These are phyloP conservation scores for Quercus lobata DNA, from an alignment of 331 rosid species.

Conservation along the genomic window DNA sequence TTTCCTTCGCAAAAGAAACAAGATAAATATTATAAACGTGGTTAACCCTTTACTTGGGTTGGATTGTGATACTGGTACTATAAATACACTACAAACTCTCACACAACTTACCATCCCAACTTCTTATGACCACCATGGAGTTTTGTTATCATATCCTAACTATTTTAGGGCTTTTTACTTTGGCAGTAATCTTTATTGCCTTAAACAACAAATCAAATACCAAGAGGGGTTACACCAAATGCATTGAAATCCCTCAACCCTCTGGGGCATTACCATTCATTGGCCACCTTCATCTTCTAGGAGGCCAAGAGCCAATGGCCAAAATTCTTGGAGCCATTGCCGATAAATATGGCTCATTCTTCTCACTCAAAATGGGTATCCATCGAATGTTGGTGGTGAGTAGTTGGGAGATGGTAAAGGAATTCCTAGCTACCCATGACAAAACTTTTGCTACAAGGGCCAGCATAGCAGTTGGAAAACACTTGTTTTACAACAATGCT, in stretches of 20 bases:
- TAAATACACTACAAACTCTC: not conserved
- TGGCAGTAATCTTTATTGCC: not conserved
- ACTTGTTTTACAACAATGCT: slow-evolving; percentile 49
- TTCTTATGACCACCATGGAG: slow-evolving; percentile 23
- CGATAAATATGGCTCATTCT: slow-evolving; percentile 44
- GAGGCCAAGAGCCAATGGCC: slow-evolving; percentile 25
- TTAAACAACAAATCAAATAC: not conserved
- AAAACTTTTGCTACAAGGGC: slow-evolving; percentile 51
- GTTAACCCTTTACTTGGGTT: too few relatives aligned
- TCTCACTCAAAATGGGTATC: slow-evolving; percentile 40
- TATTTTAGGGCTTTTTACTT: slow-evolving; percentile 9
- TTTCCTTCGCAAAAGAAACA: too few relatives aligned
- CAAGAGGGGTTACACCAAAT: not conserved
- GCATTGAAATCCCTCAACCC: slow-evolving; percentile 27
- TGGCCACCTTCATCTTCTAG: slow-evolving; percentile 64
- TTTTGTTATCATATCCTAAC: slow-evolving; percentile 1
- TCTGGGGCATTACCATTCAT: slow-evolving; percentile 45
- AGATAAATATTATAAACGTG: too few relatives aligned
- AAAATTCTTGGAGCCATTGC: slow-evolving; percentile 42
- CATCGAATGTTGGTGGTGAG: slow-evolving; percentile 34
- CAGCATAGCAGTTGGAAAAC: slow-evolving; percentile 33
- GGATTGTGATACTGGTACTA: too few relatives aligned
- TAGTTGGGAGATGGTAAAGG: slow-evolving; percentile 36
- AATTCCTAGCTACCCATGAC: slow-evolving; percentile 45
- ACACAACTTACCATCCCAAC: not conserved